Evolutionary conservation across 495 filamentous ascomycete genomes (phyloP).

Genomic region (Stereocaulon alpinum): DNA sequence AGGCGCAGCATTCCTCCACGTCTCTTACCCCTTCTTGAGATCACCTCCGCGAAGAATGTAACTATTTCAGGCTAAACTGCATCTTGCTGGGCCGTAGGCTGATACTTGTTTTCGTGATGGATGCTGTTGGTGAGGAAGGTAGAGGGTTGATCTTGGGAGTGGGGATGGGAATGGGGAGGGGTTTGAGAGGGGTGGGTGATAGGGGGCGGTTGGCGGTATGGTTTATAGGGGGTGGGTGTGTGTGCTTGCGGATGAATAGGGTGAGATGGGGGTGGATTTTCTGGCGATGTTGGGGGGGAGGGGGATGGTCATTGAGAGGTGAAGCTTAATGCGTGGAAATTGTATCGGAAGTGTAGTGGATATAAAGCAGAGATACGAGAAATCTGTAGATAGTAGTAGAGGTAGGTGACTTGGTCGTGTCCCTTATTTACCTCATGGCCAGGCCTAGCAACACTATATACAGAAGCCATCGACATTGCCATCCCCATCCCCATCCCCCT

Average conservation of each 20-base stretch:
- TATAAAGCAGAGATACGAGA: too few species aligned
- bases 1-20: constrained; percentile 22
- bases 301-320: constrained; percentile 2
- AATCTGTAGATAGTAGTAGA: too few species aligned
- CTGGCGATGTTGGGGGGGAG: constrained; percentile 1
- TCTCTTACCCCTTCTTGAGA: constrained; percentile 14
- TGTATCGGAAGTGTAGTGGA: too few species aligned
- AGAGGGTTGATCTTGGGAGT: constrained; percentile 16
- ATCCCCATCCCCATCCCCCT: too few species aligned
- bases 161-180: constrained; percentile 18
- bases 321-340: too few species aligned
- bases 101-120: constrained; percentile 20
- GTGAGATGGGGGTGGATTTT: constrained; percentile 15
- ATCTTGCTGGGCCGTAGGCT: constrained; percentile 23
- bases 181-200: not conserved
- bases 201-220: constrained; percentile 17
- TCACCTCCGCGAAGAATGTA: constrained; percentile 18
- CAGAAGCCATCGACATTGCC: too few species aligned
- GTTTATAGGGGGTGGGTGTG: constrained; percentile 21
- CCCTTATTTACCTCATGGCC: too few species aligned
- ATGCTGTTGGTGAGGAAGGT: constrained; percentile 18
- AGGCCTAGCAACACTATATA: too few species aligned
- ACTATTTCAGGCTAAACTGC: constrained; percentile 15
- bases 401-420: too few species aligned
- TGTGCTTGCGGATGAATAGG: constrained; percentile 15